Base-by-base conservation (phyloP, 2,329 filamentous ascomycete species). In the Penicillium sp. region DNA sequence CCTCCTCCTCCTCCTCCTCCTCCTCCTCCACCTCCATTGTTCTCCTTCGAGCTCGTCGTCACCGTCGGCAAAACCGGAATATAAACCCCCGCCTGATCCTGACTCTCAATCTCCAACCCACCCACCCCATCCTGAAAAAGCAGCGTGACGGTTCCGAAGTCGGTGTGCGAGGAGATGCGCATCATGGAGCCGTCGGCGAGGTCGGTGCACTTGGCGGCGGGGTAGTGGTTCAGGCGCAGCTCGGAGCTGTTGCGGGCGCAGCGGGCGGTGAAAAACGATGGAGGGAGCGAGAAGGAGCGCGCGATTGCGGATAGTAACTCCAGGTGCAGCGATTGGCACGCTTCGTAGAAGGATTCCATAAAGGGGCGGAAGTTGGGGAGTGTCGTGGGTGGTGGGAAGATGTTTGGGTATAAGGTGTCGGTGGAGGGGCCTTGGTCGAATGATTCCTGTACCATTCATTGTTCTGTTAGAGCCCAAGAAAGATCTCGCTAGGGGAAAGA, bases 91-190 rank as follows among this genome's bases (percentile, higher is more conserved):
- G 44, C 50, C 2, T 56, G 46, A 13, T 62, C 45, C 29, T 69
- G 67, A 35, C 70, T 66, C 46, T 70, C 66, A 2, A 72, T 65
- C 51, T 72, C 69, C 5, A 70, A 31, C 8, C 64, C 62, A 1
- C 64, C 64, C 5, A 61, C 50, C 7, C 45, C 38, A 48, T 66
- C 64, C n/a, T 66, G 64, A 31, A 64, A 66, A 0, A 66, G 54
- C 7, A 66, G 21, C 5, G 62, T 66, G 49, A 64, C 47, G 0
- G 59, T 64, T 3, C 62, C 64, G 31, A 66, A 64, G 31, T 66
- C 64, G 11, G 64, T 62, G 19, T 66, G 64, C 17, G 46, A 47
- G 1, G 59, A 60, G 23, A 64, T 64, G 13, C 64, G 62, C 29
- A 46, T 64, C 29, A 19, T 59, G 23, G 26, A 29, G 19, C 64